Base-by-base conservation (phyloP, 2,329 filamentous ascomycete genomes). In the Ophiocordyceps australis region DNA sequence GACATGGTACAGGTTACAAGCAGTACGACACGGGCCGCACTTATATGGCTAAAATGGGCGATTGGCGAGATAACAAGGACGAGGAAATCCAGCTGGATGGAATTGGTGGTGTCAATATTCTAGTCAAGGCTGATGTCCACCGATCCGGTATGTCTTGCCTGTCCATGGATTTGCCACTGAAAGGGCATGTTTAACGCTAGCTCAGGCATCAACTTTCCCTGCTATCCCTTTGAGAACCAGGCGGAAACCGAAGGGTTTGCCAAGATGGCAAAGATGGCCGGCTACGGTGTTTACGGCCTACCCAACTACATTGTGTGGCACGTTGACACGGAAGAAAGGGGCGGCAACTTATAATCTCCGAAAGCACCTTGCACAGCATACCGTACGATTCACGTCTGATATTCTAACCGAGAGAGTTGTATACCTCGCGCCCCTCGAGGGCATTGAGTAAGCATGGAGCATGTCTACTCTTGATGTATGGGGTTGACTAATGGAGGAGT, bases 291-390 rank as follows among this genome's bases (percentile, higher is more conserved):
- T 15, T 69, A 82, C 38, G 89, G 89, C 23, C 60, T 98, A 29
- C 89, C 86, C 22, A 98, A 98, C 50, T 98, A 98, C 48, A 75
- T 98, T 26, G 86, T 98, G 31, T 98, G 89, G 89, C 89, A 98
- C 48, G 80, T 93, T 42, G 89, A 98, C 50, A 98, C 89, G 3
- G 72, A 85, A 29, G 89, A 98, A 59, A 93, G 94, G 62, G 68
- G 72, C 18, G 82, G 83, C 18, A 95, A 95, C 47, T 46, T 54
- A 38, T 67, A 54, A 27, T 23, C 3, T 9, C 15, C 18, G n/a
- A 5, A 21, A 9, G 17, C 19, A 30, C 18, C 18, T 20, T 28
- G 27, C 25, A 18, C 19, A 17, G 17, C 23, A 18, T 14, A 28
- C 24, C 29, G 25, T 25, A 33, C 30, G 30, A 34, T 34, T 33